Base-by-base conservation (phyloP, 345 rosid genomes). In the Populus simonii region DNA sequence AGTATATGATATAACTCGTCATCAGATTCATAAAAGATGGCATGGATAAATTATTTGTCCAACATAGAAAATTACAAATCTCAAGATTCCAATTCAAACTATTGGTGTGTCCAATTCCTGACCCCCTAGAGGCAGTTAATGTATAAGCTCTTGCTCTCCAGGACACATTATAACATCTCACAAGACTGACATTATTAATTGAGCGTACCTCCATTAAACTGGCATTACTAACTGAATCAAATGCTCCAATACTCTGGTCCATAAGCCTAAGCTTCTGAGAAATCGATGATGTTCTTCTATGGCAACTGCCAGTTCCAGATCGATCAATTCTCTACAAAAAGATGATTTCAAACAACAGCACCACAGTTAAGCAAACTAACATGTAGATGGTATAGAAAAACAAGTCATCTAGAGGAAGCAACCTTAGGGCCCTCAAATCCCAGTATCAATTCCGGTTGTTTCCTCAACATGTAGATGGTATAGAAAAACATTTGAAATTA, bases 141-240 rank as follows among this genome's bases (percentile, higher is more conserved):
- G 66, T 13, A 12, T 3, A n/a, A 49, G 31, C 38, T 31, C 51
- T 33, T 45, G 15, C 23, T 74, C 16, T 41, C 66, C 57, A 70
- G 38, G 36, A 23, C 15, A 29, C 59, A 45, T 12, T 16, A 27
- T 15, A 70, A 45, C 73, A 43, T 8, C n/a, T 70, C 71, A 43
- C 6, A 70, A 31, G 57, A 68, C 66, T 47, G 25, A 35, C 68
- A 43, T 62, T 59, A 39, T 69, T 7, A 63, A 67, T 41, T 27
- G 5, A 66, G 67, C 81, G 23, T 90, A 93, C 99, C 92, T 93
- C 98, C 98, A 96, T 93, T 68, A 96, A 85, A 85, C 97, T 89
- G 78, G 85, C 90, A 80, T 90, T 91, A 89, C 97, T 91, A 76
- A 89, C 66, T 55, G 93, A 93, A 81, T 92, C 97, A 74, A 88